phyloP scores from a whole-genome alignment of 2,329 filamentous ascomycete genomes.

The Penicillium sp. region DNA sequence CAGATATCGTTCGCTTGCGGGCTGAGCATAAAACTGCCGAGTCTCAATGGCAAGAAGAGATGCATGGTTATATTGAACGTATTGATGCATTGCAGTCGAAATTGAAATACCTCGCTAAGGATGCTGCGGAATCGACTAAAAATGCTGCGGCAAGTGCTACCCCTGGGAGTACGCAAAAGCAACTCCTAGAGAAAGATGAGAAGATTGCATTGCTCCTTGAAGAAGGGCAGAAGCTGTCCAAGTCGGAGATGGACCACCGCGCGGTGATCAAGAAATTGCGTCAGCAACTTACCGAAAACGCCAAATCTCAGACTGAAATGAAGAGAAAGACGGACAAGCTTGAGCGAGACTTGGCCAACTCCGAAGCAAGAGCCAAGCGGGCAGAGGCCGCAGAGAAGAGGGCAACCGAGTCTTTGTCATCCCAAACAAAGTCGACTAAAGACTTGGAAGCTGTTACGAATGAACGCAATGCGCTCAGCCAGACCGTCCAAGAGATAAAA shows the following conservation, averaged over 20 bases:
- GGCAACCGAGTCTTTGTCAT: slow-evolving; percentile 54
- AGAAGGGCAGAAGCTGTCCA: slow-evolving; percentile 85
- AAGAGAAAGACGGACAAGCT: slow-evolving; percentile 58
- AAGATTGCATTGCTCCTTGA: slow-evolving; percentile 86
- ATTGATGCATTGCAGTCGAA: slow-evolving; percentile 92
- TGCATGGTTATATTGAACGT: slow-evolving; percentile 77
- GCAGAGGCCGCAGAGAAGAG: slow-evolving; percentile 59
- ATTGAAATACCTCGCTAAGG: slow-evolving; percentile 79
- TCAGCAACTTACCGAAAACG: slow-evolving; percentile 50
- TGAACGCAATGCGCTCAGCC: slow-evolving; percentile 62
- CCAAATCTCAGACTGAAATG: slow-evolving; percentile 49
- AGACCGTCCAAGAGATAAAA: slow-evolving; percentile 66
- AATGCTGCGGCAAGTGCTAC: slow-evolving; percentile 62
- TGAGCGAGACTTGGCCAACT: slow-evolving; percentile 52
- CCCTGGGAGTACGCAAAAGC: slow-evolving; percentile 68
- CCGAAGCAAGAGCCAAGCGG: slow-evolving; percentile 58
- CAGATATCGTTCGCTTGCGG: slow-evolving; percentile 49
- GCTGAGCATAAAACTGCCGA: slow-evolving; percentile 52
- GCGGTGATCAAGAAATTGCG: slow-evolving; percentile 77
- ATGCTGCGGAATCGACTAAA: slow-evolving; percentile 72
- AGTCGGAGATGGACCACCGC: slow-evolving; percentile 79
- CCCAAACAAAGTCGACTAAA: slow-evolving; percentile 51
- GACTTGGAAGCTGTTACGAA: slow-evolving; percentile 61
- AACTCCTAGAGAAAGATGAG: slow-evolving; percentile 83
- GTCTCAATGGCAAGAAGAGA: slow-evolving; percentile 71